phyloP scores from a whole-genome alignment of 2,329 filamentous ascomycete genomes.

The Neofusicoccum sp. region DNA sequence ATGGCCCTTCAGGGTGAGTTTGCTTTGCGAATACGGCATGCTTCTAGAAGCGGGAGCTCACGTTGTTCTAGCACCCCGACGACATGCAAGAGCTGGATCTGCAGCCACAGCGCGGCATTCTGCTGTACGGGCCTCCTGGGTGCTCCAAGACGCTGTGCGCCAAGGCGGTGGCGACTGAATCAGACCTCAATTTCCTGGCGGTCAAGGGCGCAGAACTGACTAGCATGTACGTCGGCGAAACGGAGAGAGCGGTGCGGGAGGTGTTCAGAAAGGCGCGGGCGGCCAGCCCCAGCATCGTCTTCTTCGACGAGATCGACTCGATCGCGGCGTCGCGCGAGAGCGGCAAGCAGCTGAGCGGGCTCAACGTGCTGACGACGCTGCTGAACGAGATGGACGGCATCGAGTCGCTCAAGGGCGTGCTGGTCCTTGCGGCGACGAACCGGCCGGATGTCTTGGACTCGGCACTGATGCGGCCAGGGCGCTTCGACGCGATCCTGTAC shows the following conservation, averaged over 20 bases:
- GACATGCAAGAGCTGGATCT: slow-evolving; percentile 51
- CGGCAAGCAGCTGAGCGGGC: slow-evolving; percentile 50
- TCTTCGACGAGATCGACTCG: slow-evolving; percentile 94
- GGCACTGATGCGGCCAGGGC: slow-evolving; percentile 78
- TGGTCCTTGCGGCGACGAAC: slow-evolving; percentile 90
- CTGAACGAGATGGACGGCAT: slow-evolving; percentile 97
- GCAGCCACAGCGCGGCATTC: slow-evolving; percentile 72
- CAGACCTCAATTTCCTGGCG: slow-evolving; percentile 87
- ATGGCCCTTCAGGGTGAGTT: slow-evolving; percentile 55
- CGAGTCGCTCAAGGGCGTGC: slow-evolving; percentile 75
- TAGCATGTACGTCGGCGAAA: slow-evolving; percentile 96
- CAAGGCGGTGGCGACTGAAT: slow-evolving; percentile 86
- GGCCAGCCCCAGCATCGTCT: slow-evolving; percentile 89
- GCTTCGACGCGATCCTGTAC: slow-evolving; percentile 82
- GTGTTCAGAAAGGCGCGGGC: slow-evolving; percentile 81
- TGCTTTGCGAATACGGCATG: slow-evolving; percentile 20
- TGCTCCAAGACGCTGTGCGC: slow-evolving; percentile 94
- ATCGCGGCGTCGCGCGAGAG: slow-evolving; percentile 64
- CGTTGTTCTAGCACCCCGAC: slow-evolving; percentile 44
- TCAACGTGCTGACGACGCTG: slow-evolving; percentile 85
- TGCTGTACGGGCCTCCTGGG: slow-evolving; percentile 89
- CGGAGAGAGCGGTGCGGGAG: slow-evolving; percentile 79
- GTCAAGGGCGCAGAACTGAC: slow-evolving; percentile 92
- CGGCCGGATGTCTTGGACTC: slow-evolving; percentile 82
- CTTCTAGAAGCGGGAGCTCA: slow-evolving; percentile 2